Percentiles rank a stretch among this genome's conserved stretches.
Conservation (phyloP, 2,329 filamentous ascomycete genomes). For the Pseudocercospora vitis region DNA sequence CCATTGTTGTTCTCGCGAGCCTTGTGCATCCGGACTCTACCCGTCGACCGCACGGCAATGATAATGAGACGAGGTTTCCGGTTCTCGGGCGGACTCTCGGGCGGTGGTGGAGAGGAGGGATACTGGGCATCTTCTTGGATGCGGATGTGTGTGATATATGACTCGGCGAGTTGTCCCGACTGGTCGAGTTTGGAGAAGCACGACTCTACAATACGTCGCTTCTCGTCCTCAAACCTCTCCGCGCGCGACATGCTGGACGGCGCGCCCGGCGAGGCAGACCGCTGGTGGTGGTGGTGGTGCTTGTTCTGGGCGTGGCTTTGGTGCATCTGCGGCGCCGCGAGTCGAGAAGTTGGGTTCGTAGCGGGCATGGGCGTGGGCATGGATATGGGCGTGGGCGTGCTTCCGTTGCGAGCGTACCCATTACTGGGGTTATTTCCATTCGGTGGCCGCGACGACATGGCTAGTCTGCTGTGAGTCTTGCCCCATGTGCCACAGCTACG, state of each 20-base stretch:
- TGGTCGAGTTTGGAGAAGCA: slow-evolving; percentile 89
- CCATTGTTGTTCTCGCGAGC: slow-evolving; percentile 93
- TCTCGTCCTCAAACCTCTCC: slow-evolving; percentile 94
- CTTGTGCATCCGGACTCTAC: slow-evolving; percentile 92
- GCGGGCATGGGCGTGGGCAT: neutral
- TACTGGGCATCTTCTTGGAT: slow-evolving; percentile 83
- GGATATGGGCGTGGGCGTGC: neutral
- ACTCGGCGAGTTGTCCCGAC: slow-evolving; percentile 82
- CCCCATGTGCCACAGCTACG: no score
- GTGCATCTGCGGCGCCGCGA: slow-evolving; percentile 5
- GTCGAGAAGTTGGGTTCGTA: slow-evolving; percentile 1
- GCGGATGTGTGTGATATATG: slow-evolving; percentile 95
- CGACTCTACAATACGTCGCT: slow-evolving; percentile 87
- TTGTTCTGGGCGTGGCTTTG: slow-evolving; percentile 2
- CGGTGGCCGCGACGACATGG: slow-evolving; percentile 14
- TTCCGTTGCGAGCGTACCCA: slow-evolving; percentile 9
- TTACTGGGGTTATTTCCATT: slow-evolving; percentile 7
- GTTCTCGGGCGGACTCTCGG: slow-evolving; percentile 67
- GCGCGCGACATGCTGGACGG: slow-evolving; percentile 51
- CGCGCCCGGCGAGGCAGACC: slow-evolving; percentile 10
- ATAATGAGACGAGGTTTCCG: slow-evolving; percentile 93
- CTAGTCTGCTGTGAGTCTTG: no score
- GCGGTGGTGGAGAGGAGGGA: slow-evolving; percentile 81
- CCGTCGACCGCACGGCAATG: slow-evolving; percentile 87
- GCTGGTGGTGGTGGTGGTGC: slow-evolving; percentile 8